Evolutionary conservation across 78 protist genomes (phyloP).

Genomic region (Speleostelium caveatum): DNA sequence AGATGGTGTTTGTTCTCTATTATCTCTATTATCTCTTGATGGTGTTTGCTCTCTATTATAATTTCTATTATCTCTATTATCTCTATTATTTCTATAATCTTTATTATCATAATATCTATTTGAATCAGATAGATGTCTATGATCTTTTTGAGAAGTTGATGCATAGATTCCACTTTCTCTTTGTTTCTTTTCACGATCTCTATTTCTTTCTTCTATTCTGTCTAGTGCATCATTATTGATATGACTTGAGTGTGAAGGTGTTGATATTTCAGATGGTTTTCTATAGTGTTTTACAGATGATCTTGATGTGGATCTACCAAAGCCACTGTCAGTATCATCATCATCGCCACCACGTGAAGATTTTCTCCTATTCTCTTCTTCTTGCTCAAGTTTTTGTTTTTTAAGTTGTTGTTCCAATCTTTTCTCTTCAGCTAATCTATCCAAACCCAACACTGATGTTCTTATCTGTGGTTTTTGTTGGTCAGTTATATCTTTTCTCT

Average conservation of each 20-base stretch:
- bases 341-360: constrained; percentile 8
- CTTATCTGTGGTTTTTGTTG: constrained; percentile 31
- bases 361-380: background rate
- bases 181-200: background rate
- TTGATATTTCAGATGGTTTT: too few relatives aligned
- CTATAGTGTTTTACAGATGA: constrained; percentile 26
- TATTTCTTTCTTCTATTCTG: constrained; percentile 23
- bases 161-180: background rate
- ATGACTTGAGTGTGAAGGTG: constrained; percentile 71
- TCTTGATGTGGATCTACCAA: background rate
- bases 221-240: constrained; percentile 58
- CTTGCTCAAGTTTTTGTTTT: constrained; percentile 29
- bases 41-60: background rate
- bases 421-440: constrained; percentile 71
- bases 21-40: constrained; percentile 10
- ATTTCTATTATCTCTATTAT: background rate
- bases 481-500: background rate
- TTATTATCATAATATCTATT: constrained; percentile 10
- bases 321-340: background rate
- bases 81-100: background rate
- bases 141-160: background rate
- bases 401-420: constrained; percentile 51
- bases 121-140: background rate
- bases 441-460: constrained; percentile 70
- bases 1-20: background rate